These are phyloP conservation scores for Gracilaria caudata DNA, from an alignment of 23 red algal species.

Conservation along the genomic window DNA sequence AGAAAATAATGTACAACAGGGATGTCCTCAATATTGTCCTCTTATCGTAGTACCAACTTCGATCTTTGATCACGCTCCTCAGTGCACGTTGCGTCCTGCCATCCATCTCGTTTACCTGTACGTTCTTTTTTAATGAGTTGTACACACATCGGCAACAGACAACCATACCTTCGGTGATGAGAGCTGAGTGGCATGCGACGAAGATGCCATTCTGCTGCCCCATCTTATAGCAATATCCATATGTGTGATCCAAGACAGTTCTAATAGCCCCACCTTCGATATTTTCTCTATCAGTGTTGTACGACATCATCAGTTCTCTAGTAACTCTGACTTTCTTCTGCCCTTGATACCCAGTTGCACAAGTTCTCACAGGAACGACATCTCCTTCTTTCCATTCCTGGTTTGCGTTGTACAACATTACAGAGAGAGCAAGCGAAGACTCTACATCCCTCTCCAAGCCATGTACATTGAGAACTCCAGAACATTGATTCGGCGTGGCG, in stretches of 20 bases:
- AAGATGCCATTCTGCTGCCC: constrained; percentile 18
- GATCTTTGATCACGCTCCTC: constrained; percentile 11
- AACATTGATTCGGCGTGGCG: background rate
- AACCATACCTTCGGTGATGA: constrained; percentile 19
- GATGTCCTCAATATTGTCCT: background rate
- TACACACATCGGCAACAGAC: constrained; percentile 22
- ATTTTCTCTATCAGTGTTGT: background rate
- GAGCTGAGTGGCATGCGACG: constrained; percentile 10
- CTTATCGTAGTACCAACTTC: constrained; percentile 7
- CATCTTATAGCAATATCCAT: constrained; percentile 17
- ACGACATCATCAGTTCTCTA: background rate
- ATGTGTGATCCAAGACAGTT: background rate
- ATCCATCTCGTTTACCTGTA: background rate
- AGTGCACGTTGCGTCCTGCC: constrained; percentile 9
- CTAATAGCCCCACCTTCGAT: background rate
- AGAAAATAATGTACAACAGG: background rate
- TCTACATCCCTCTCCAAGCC: background rate
- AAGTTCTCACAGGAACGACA: background rate
- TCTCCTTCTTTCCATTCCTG: constrained; percentile 23
- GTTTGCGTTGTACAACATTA: constrained; percentile 9
- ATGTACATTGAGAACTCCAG: background rate
- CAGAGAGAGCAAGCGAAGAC: background rate
- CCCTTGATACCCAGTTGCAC: background rate
- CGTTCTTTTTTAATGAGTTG: constrained; percentile 15
- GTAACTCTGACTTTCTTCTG: background rate